Evolutionary conservation across 352 stramenopile genomes (phyloP).

Genomic region (Globisporangium megalacanthum): DNA sequence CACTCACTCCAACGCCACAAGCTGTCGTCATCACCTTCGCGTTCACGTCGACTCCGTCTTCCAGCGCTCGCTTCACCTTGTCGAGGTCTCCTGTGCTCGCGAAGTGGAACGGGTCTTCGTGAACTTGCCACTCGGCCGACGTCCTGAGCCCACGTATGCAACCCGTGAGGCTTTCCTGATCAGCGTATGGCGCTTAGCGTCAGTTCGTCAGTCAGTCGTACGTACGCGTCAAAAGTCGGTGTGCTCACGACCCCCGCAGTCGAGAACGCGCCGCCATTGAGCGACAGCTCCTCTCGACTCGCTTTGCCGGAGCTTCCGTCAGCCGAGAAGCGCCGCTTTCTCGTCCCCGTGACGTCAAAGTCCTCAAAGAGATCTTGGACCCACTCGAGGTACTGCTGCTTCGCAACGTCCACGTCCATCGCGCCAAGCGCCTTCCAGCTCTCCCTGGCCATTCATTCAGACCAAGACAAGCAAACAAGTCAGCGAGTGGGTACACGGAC

Average conservation of each 20-base stretch:
- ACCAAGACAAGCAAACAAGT: background rate
- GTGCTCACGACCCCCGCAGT: slow-evolving; percentile 59
- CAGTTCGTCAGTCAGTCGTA: background rate
- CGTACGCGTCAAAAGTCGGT: slow-evolving; percentile 66
- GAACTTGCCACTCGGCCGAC: slow-evolving; percentile 74
- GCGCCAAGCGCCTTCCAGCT: slow-evolving; percentile 59
- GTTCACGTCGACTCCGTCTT: slow-evolving; percentile 37
- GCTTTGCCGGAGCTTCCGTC: slow-evolving; percentile 13
- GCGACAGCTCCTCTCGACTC: slow-evolving; percentile 23
- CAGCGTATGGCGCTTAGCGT: background rate
- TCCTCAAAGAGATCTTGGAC: slow-evolving; percentile 67
- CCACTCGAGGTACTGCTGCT: slow-evolving; percentile 63
- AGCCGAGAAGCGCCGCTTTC: slow-evolving; percentile 18
- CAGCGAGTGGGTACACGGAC: background rate
- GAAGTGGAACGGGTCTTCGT: slow-evolving; percentile 67
- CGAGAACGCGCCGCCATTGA: slow-evolving; percentile 30
- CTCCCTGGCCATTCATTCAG: slow-evolving; percentile 28
- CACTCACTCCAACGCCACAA: too few species aligned
- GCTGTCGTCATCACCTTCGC: too few species aligned
- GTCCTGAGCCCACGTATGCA: slow-evolving; percentile 27
- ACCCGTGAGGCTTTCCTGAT: too few species aligned
- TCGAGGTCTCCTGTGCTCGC: slow-evolving; percentile 56
- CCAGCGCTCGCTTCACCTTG: slow-evolving; percentile 41
- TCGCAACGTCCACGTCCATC: slow-evolving; percentile 45
- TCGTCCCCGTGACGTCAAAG: slow-evolving; percentile 45